phyloP scores from a whole-genome alignment of 495 filamentous ascomycete species.

The Trichoderma parareesei region DNA sequence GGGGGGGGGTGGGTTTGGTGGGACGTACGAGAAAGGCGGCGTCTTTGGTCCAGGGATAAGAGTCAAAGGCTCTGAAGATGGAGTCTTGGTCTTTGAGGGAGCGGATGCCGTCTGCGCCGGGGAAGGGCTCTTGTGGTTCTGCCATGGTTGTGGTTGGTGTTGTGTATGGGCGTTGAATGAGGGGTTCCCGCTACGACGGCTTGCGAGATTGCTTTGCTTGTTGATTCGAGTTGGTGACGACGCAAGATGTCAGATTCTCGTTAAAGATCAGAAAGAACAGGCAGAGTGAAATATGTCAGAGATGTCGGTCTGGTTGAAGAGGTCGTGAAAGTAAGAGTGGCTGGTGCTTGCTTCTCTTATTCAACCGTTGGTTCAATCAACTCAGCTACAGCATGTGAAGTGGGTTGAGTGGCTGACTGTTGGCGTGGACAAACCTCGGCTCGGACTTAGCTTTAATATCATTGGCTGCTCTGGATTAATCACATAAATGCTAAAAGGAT shows the following conservation, averaged over 20 bases:
- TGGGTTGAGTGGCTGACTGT: background rate
- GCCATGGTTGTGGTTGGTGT: background rate
- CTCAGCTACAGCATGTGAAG: background rate
- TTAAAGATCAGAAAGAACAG: background rate
- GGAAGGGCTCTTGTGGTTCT: background rate
- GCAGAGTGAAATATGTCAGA: background rate
- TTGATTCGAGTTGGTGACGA: background rate
- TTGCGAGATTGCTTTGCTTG: background rate
- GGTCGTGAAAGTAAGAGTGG: background rate
- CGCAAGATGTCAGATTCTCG: background rate
- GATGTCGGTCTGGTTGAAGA: too few relatives aligned
- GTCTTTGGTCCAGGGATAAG: constrained; percentile 13
- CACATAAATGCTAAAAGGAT: too few relatives aligned
- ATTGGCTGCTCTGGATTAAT: too few relatives aligned
- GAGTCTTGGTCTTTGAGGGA: constrained; percentile 11
- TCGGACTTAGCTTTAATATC: background rate
- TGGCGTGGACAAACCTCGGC: background rate
- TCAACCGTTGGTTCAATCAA: background rate
- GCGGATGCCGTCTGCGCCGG: constrained; percentile 11
- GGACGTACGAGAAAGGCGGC: constrained; percentile 9
- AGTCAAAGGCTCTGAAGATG: constrained; percentile 13
- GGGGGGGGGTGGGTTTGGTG: background rate
- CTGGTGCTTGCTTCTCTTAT: background rate
- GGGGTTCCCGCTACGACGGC: background rate
- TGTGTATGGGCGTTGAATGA: background rate